phyloP scores from a whole-genome alignment of 441 rosid species.

The Oxalis stricta region DNA sequence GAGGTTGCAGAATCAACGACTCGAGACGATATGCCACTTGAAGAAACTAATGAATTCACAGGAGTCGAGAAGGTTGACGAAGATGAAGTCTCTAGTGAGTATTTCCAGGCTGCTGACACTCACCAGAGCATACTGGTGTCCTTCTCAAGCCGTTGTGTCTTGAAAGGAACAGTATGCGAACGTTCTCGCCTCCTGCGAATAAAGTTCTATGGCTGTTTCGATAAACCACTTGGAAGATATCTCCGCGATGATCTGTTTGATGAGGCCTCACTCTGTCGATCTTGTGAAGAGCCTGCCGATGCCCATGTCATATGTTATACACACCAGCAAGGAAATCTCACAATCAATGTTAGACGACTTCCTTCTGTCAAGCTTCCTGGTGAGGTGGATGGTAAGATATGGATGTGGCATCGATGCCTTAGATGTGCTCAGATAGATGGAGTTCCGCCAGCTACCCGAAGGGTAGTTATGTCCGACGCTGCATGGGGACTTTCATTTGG shows the following conservation, averaged over 20 bases:
- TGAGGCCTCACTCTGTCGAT: constrained; percentile 60
- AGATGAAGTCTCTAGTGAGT: constrained; percentile 42
- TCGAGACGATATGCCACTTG: constrained; percentile 26
- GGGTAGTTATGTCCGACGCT: constrained; percentile 93
- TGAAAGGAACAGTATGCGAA: constrained; percentile 73
- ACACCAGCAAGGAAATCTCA: constrained; percentile 89
- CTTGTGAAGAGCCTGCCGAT: constrained; percentile 71
- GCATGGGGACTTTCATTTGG: constrained; percentile 99
- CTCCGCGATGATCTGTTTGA: constrained; percentile 69
- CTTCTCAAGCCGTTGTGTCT: constrained; percentile 73
- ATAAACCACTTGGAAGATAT: constrained; percentile 90
- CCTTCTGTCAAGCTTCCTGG: constrained; percentile 71
- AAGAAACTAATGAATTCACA: constrained; percentile 20
- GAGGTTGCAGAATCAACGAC: constrained; percentile 21
- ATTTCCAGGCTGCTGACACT: constrained; percentile 60
- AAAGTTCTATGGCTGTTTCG: constrained; percentile 85
- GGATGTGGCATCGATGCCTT: constrained; percentile 99
- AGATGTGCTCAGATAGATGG: constrained; percentile 72
- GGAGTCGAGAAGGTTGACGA: constrained; percentile 32
- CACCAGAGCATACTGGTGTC: constrained; percentile 88
- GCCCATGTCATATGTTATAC: constrained; percentile 82
- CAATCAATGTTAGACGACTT: constrained; percentile 66
- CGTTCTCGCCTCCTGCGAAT: constrained; percentile 75
- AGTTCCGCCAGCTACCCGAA: constrained; percentile 83
- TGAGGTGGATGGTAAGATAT: constrained; percentile 79